Evolutionary conservation across 1,139 yeast genomes (phyloP), one percentile per base, ranked within the genome.

Genomic region (Lodderomyces orthopsilosis): DNA sequence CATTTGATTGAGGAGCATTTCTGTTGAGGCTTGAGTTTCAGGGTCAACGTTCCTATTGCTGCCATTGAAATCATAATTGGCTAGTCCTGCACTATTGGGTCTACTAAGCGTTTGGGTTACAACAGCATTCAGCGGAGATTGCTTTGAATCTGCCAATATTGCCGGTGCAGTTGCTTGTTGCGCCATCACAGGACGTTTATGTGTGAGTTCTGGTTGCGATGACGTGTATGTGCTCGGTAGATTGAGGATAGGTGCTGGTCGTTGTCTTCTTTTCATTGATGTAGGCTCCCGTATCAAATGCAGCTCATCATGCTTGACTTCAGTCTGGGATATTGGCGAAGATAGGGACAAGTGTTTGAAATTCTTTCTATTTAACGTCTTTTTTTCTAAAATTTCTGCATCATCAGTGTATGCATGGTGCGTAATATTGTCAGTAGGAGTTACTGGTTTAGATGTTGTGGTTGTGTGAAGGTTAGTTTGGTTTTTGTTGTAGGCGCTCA

Each of bases 331-430:
- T 8, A 40, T 38, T 9, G 55, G 52, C 2, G 56, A 43, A 8
- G 61, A 47, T 35, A 88, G 66, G 27, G 85, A 79, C 37, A 88
- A 70, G 49, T 85, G 76, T 60, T 89, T 89, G 59, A 85, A 70
- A 59, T 89, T 89, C 53, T 85, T 79, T 44, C 96, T 74, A 50
- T 79, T 79, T 48, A 88, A 63, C 4, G 93, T 74, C 57, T 80
- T 84, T 34, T 83, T 53, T 68, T 76, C 61, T 63, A 77, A 56
- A 30, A 70, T 54, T 30, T 48, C 51, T 2, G 54, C 47, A 24
- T 54, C 53, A 13, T 43, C 34, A 8, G 19, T 30, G 15, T 9
- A 10, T 24, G 27, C n/a, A 12, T 7, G n/a, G n/a, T 24, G 4
- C 8, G 32, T 2, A 5, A 13, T 9, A 13, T 4, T 13, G 6